Evolutionary conservation across 805 yeast species (phyloP), one percentile per base, ranked within the genome.

Genomic region (Danielozyma ontarioensis): DNA sequence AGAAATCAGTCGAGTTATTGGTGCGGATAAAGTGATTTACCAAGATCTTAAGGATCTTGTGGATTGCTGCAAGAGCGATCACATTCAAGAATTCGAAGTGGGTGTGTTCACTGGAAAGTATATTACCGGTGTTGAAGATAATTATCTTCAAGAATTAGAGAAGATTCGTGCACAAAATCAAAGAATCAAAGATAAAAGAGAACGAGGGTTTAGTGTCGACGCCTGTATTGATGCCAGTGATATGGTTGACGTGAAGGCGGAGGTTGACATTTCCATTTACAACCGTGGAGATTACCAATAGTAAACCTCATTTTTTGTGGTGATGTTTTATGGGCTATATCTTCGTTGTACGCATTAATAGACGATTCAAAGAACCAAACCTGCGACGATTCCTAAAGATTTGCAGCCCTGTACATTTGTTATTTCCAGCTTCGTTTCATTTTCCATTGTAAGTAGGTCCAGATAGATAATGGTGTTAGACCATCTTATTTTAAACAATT

Each of bases 21-120:
- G 95, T 29, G 96, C 97, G 31, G 97, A 93, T 57, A 74, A 72
- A 46, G 96, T 93, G 22, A 81, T 89, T 40, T 93, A 83, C 63
- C 97, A 93, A 68, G 75, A 80, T 26, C 66, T 93, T 40, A 76
- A 82, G 27, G 97, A 93, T 56, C 72, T 93, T 55, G 60, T 85
- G 22, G 84, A 74, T 23, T 88, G 96, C 51, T 88, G 96, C 59
- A 61, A 66, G 40, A 62, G 76, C 3, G 67, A 59, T 4, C 45
- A 51, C 12, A 67, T 83, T 39, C 64, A 68, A 17, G 74, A 80
- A 25, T 93, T 88, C 50, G 98, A 93, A 65, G 89, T 86, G 33
- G 98, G 98, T 57, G 98, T 93, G 11, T 93, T 93, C 61, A 93
- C 95, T 8, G 98, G 98, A 31, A 63, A 78, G 40, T 93, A 93